A percentile compares a stretch with the other conserved stretches of the same genome.
phyloP scores from a whole-genome alignment of 2,329 filamentous ascomycete species.

The Mollisia scopiformis region DNA sequence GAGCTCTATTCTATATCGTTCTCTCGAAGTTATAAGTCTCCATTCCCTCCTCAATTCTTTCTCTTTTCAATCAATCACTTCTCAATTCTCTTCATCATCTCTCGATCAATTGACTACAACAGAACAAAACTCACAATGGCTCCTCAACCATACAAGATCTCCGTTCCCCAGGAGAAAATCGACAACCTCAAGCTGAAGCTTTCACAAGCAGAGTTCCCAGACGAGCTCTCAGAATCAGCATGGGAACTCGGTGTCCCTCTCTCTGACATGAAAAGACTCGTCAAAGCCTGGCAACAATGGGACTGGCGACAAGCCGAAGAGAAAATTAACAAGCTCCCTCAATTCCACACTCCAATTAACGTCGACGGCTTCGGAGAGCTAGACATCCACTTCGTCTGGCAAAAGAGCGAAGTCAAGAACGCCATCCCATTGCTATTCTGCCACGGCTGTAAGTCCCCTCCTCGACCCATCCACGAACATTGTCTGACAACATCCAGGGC shows the following conservation, averaged over 20 bases:
- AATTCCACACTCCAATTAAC: slow-evolving; percentile 56
- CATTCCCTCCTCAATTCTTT: background rate
- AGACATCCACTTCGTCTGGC: slow-evolving; percentile 67
- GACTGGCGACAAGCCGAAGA: slow-evolving; percentile 65
- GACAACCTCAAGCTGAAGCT: slow-evolving; percentile 60
- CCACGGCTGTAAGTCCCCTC: slow-evolving; percentile 53
- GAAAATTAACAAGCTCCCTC: slow-evolving; percentile 59
- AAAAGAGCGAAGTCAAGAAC: slow-evolving; percentile 49
- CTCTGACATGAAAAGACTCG: slow-evolving; percentile 60
- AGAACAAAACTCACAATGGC: slow-evolving; percentile 18
- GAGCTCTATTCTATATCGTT: background rate
- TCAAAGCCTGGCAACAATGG: slow-evolving; percentile 59
- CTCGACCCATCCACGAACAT: background rate
- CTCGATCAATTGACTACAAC: background rate
- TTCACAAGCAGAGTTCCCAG: slow-evolving; percentile 54
- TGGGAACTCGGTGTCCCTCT: slow-evolving; percentile 65
- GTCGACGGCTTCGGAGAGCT: slow-evolving; percentile 62
- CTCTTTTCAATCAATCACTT: background rate
- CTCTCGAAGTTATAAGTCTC: background rate
- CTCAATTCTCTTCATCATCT: background rate
- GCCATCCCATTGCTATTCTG: slow-evolving; percentile 64
- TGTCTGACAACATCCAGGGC: slow-evolving; percentile 45
- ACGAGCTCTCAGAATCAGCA: slow-evolving; percentile 53
- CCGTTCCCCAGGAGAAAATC: slow-evolving; percentile 53
- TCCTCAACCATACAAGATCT: slow-evolving; percentile 48